Base-by-base conservation (phyloP, 495 filamentous ascomycete genomes). In the Barbatosphaeria neglecta region DNA sequence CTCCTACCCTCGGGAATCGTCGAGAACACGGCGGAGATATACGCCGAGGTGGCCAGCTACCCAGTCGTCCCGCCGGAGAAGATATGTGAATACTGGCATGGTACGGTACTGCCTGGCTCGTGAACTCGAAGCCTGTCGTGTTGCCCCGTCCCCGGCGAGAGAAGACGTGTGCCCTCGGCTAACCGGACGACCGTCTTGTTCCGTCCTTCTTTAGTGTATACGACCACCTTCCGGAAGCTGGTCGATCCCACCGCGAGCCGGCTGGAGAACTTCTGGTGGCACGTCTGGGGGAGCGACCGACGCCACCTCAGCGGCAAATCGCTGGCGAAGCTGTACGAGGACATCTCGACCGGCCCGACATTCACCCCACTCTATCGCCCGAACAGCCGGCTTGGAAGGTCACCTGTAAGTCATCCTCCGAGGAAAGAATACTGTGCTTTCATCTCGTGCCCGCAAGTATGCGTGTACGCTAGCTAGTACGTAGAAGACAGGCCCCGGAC, bases 181-280 rank as follows among this genome's bases (percentile, higher is more conserved):
- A n/a, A n/a, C n/a, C n/a, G n/a, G n/a, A n/a, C n/a, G n/a, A n/a
- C n/a, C n/a, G n/a, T n/a, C n/a, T n/a, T n/a, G n/a, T n/a, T n/a
- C n/a, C n/a, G n/a, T n/a, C n/a, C n/a, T n/a, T n/a, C n/a, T n/a
- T n/a, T 51, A 77, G 74, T 70, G 19, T 77, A 75, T 46, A 70
- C 72, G 3, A 75, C 71, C 9, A 75, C 70, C 1, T 70, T 67
- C 17, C 63, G 70, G 43, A 60, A 64, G 46, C 61, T 75, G 28
- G 54, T 65, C 42, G 74, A 77, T 54, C 74, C 74, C 27, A 75
- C 67, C 13, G 71, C 73, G 1, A 64, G 66, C 33, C 72, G 74
- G 20, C 56, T 75, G 33, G 72, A 77, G 54, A 72, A 76, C 46
- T 75, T 73, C 40, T 77, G 74, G 74, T 75, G 73, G 65, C 73